phyloP scores from a whole-genome alignment of 169 alveolate genomes.

The Besnoitia besnoiti region DNA sequence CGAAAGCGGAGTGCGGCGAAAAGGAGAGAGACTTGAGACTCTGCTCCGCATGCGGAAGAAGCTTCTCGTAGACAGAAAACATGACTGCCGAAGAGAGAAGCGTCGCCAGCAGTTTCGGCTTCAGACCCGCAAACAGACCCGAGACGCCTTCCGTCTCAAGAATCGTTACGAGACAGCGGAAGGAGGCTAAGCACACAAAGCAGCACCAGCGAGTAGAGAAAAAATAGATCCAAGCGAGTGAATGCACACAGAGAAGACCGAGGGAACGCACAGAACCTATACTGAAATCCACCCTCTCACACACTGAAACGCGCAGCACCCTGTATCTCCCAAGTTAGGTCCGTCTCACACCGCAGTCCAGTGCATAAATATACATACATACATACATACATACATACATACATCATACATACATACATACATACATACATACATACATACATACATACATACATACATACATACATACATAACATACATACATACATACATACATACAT shows the following conservation, averaged over 20 bases:
- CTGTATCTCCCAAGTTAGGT: no score
- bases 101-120: slow-evolving; percentile 65
- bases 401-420: no score
- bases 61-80: slow-evolving; percentile 64
- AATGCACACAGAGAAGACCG: background rate
- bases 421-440: no score
- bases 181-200: background rate
- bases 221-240: background rate
- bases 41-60: slow-evolving; percentile 44
- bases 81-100: slow-evolving; percentile 61
- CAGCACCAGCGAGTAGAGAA: background rate
- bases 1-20: background rate
- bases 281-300: no score
- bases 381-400: no score
- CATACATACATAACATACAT: no score
- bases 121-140: slow-evolving; percentile 67
- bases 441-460: no score
- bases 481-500: no score
- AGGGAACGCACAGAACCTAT: no score
- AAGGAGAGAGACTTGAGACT: background rate
- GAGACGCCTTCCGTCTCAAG: slow-evolving; percentile 66
- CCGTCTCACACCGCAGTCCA: no score
- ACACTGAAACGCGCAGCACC: no score
- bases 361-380: no score
- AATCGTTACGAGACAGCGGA: slow-evolving; percentile 62